Evolutionary conservation across 148 eudicot species (phyloP), one percentile per base, ranked within the genome.

Genomic region (Silene conica): DNA sequence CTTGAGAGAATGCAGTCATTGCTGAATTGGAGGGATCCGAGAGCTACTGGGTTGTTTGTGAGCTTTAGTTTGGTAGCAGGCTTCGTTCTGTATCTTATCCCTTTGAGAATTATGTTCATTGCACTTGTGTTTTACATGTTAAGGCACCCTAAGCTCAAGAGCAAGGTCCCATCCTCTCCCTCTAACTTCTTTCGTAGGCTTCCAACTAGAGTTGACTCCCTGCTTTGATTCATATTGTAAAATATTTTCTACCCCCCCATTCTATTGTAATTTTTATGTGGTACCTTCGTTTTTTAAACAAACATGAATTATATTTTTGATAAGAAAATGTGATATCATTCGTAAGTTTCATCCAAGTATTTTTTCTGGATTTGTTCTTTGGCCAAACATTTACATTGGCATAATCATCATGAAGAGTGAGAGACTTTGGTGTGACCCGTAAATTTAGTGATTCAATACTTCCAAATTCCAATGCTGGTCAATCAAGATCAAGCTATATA

Each of bases 1-100:
- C 63, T 76, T 0, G 86, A 84, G 80, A 81, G 86, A 73, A 4
- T 84, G 11, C 78, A 81, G 23, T 75, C 86, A 15, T 69, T 84
- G 14, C 22, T 84, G 21, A 81, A 65, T 11, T 84, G 84, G 86
- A 84, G 86, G 71, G 86, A 84, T 64, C 84, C 84, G 12, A 84
- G 86, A 67, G 86, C 86, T 26, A 76, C 82, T 52, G 76, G 73
- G n/a, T 69, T 84, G 70, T 84, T 84, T 65, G 64, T 81, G 46
- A 14, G 67, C 34, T 73, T 84, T n/a, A 69, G 78, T 48, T 56
- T 69, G 28, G 25, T 73, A 52, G 48, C 76, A 13, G 74, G 76
- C 26, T 7, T 81, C 9, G 25, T 81, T 57, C 63, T 81, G 7
- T 78, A 6, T 41, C 6, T 84, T 25, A 50, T 69, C 64, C 80